Evolutionary conservation across 1,284 basidiomycete genomes (phyloP).

Genomic region (Rhodotorula sp.): DNA sequence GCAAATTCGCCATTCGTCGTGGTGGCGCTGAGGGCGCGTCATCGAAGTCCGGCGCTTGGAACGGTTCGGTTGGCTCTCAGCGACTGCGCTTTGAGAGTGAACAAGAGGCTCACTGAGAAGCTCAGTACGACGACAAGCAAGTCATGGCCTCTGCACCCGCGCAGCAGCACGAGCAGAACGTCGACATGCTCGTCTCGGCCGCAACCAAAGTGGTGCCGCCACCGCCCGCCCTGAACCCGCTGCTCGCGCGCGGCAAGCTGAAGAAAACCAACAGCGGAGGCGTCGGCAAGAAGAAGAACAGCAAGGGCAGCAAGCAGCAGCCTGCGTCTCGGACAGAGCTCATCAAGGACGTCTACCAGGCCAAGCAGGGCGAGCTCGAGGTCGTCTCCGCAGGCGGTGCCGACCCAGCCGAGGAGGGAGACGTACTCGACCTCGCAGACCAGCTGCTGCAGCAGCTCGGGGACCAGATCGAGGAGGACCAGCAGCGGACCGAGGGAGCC

Average conservation of each 20-base stretch:
- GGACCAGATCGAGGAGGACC: constrained; percentile 23
- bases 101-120: background rate
- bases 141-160: background rate
- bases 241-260: constrained; percentile 38
- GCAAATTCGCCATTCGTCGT: too few species aligned
- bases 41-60: too few species aligned
- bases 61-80: too few species aligned
- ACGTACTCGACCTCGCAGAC: constrained; percentile 42
- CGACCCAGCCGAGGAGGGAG: constrained; percentile 30
- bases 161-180: constrained; percentile 24
- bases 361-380: constrained; percentile 28
- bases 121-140: background rate
- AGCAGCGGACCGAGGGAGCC: background rate
- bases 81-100: background rate
- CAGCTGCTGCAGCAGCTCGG: constrained; percentile 42
- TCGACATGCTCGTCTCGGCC: constrained; percentile 12
- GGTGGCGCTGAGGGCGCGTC: too few species aligned
- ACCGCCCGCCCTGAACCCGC: constrained; percentile 30
- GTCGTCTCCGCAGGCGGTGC: constrained; percentile 9
- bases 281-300: constrained; percentile 21
- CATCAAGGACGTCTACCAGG: constrained; percentile 19
- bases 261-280: constrained; percentile 22
- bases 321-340: background rate
- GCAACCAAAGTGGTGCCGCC: constrained; percentile 8
- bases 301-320: constrained; percentile 1